Base-by-base conservation (phyloP, 2,329 filamentous ascomycete species). In the Colletotrichum eremochloae region DNA sequence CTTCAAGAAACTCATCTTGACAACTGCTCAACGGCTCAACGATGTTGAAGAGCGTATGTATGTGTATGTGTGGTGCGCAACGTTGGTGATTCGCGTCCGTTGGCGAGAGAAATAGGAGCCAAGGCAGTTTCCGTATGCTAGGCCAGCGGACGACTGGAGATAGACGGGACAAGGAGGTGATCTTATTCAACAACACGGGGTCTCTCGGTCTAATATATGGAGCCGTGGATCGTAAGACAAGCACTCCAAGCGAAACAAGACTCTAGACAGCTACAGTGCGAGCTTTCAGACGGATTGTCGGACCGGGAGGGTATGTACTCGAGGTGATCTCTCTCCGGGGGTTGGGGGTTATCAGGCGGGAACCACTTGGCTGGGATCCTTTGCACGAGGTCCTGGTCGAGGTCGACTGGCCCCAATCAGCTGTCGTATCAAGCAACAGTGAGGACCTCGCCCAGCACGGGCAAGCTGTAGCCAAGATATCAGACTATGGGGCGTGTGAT, bases 151-250 rank as follows among this genome's bases (percentile, higher is more conserved):
- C 44, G 60, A 69, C 69, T 65, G 67, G 48, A 65, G 53, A 57
- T 55, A 12, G 48, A 38, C 66, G 36, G 31, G 50, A 14, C 31
- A 55, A 55, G 50, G 29, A 24, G n/a, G 7, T 29, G n/a, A 7
- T 14, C 18, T 48, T 12, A 42, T 61, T 36, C 24, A 3, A 55
- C 40, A 33, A 65, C 69, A 60, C 69, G 69, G 69, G 69, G 66
- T 64, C 66, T 50, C 66, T 55, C 65, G 66, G 66, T 63, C 65
- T 61, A 61, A 52, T 72, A 72, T 69, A 72, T 72, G 69, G 69
- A 61, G 57, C 66, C 42, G 40, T 33, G 65, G 48, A 69, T 58
- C 66, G 64, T 64, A 48, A 60, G 60, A 64, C 40, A 60, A 72
- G 64, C 53, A 60, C 48, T 20, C 40, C 40, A 56, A 72, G 69